These are phyloP conservation scores for Bothriochloa decipiens DNA, from an alignment of 176 grass and related monocot species.

Conservation along the genomic window DNA sequence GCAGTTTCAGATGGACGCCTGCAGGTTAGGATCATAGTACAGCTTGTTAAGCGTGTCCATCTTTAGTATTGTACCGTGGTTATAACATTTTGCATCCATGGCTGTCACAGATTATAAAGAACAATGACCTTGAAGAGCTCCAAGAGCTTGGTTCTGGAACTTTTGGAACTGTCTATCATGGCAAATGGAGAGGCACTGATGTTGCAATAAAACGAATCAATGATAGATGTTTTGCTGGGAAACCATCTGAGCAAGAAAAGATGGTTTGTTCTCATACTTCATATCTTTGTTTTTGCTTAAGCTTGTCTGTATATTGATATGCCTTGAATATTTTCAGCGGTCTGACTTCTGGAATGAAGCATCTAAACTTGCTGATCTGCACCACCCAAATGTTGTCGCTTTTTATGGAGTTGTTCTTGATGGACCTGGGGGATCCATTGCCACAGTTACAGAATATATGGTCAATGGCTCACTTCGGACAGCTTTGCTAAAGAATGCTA, in stretches of 20 bases:
- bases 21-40: slow-evolving; percentile 61
- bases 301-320: slow-evolving; percentile 23
- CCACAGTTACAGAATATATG: slow-evolving; percentile 98
- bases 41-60: not conserved
- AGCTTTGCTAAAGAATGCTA: slow-evolving; percentile 87
- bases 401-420: slow-evolving; percentile 98
- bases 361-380: slow-evolving; percentile 84
- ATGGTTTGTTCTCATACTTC: slow-evolving; percentile 57
- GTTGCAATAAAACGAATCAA: slow-evolving; percentile 98
- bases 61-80: slow-evolving; percentile 10
- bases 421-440: slow-evolving; percentile 86
- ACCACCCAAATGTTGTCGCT: slow-evolving; percentile 96
- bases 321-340: slow-evolving; percentile 54
- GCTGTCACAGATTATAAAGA: slow-evolving; percentile 89
- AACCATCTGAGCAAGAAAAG: slow-evolving; percentile 94
- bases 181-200: slow-evolving; percentile 98
- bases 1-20: slow-evolving; percentile 70
- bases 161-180: slow-evolving; percentile 98
- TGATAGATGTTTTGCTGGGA: slow-evolving; percentile 89
- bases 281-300: not conserved
- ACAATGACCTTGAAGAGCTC: slow-evolving; percentile 93
- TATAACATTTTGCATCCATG: slow-evolving; percentile 31
- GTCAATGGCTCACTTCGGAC: slow-evolving; percentile 95
- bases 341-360: slow-evolving; percentile 99
- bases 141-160: slow-evolving; percentile 95